phyloP scores from a whole-genome alignment of 495 filamentous ascomycete species.

The Aspergillus kassunensis region DNA sequence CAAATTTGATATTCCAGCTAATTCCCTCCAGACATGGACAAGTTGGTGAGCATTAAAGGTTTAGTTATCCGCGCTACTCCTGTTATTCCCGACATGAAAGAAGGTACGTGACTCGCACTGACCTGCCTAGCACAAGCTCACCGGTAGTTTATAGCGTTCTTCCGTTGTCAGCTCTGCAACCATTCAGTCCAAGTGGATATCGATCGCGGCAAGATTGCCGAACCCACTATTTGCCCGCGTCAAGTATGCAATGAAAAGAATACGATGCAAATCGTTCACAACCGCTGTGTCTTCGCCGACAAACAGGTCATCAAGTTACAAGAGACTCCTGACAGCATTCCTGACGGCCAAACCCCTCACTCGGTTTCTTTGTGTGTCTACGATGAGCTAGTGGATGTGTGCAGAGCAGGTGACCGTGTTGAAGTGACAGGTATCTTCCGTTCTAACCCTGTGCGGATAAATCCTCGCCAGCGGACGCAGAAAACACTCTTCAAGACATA shows the following conservation, averaged over 20 bases:
- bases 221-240: constrained; percentile 87
- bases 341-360: constrained; percentile 94
- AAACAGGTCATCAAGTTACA: constrained; percentile 99
- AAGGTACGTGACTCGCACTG: constrained; percentile 43
- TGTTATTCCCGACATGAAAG: constrained; percentile 97
- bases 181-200: constrained; percentile 87
- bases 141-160: constrained; percentile 60
- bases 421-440: constrained; percentile 97
- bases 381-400: constrained; percentile 94
- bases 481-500: constrained; percentile 98
- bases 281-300: constrained; percentile 89
- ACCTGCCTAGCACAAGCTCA: neutral
- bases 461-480: constrained; percentile 84
- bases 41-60: constrained; percentile 92
- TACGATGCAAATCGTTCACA: constrained; percentile 97
- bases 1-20: constrained; percentile 2
- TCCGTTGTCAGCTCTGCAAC: constrained; percentile 88
- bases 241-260: constrained; percentile 79
- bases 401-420: constrained; percentile 94
- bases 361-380: constrained; percentile 96
- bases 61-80: constrained; percentile 94
- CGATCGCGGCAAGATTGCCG: constrained; percentile 92
- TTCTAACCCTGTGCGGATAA: constrained; percentile 90
- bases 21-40: constrained; percentile 73
- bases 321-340: constrained; percentile 91